Evolutionary conservation across 2,329 filamentous ascomycete species (phyloP).

Genomic region (Pestalotiopsis sp.): DNA sequence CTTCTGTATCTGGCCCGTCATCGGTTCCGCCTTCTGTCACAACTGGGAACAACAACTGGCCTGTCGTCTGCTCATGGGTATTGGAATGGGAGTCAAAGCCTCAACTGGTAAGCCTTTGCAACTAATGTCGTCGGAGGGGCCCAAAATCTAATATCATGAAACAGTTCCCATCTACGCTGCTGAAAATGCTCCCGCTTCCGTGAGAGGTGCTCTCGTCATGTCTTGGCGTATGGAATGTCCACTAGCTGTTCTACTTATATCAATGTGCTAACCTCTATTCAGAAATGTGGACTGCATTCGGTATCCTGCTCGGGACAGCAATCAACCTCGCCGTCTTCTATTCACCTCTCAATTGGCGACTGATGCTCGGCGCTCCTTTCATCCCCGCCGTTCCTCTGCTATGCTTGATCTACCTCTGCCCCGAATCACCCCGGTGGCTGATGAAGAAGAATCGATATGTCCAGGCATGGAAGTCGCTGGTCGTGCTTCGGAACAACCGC

Average conservation of each 20-base stretch:
- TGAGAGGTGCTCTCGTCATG: constrained; percentile 80
- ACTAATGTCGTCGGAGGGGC: not conserved
- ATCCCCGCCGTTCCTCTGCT: constrained; percentile 60
- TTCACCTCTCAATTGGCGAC: constrained; percentile 35
- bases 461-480: constrained; percentile 60
- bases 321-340: constrained; percentile 56
- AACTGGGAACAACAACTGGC: constrained; percentile 73
- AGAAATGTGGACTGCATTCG: constrained; percentile 64
- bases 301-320: constrained; percentile 62
- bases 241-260: not conserved
- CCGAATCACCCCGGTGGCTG: constrained; percentile 66
- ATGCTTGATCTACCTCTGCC: constrained; percentile 64
- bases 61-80: constrained; percentile 72
- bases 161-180: constrained; percentile 74
- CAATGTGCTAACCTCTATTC: constrained; percentile 8
- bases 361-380: constrained; percentile 57
- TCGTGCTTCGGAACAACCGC: constrained; percentile 52
- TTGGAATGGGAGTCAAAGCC: constrained; percentile 77
- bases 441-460: constrained; percentile 66
- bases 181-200: constrained; percentile 69
- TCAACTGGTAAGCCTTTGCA: constrained; percentile 48
- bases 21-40: constrained; percentile 71
- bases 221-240: constrained; percentile 58
- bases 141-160: constrained; percentile 27
- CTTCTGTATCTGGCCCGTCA: constrained; percentile 69